Conservation (phyloP, 345 rosid species). For the Erysimum cheiranthoides region DNA sequence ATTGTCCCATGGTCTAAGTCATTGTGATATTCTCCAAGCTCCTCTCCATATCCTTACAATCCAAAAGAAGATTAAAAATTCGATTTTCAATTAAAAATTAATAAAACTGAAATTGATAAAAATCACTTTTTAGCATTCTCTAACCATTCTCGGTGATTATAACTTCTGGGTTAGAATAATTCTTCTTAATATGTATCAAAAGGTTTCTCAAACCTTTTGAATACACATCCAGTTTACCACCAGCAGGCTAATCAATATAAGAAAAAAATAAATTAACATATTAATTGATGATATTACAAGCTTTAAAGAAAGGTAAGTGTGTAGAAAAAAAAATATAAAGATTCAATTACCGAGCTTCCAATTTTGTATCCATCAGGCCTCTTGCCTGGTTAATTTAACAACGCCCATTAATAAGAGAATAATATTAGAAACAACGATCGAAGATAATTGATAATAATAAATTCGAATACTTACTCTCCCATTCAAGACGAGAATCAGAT, state of each 20-base stretch:
- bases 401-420: not conserved
- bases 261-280: not conserved
- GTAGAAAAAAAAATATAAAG: not conserved
- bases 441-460: not conserved
- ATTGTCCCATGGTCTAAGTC: slow-evolving; percentile 19
- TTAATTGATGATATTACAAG: not conserved
- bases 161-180: slow-evolving; percentile 49
- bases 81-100: no score
- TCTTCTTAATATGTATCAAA: slow-evolving; percentile 49
- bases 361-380: slow-evolving; percentile 26
- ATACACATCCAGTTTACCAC: slow-evolving; percentile 41
- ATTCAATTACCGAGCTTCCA: slow-evolving; percentile 39
- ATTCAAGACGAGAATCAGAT: slow-evolving; percentile 44
- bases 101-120: not conserved
- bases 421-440: not conserved
- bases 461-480: slow-evolving; percentile 44
- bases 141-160: slow-evolving; percentile 62
- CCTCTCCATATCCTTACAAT: slow-evolving; percentile 42
- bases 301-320: not conserved
- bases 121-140: not conserved
- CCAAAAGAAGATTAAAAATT: not conserved
- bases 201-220: slow-evolving; percentile 46
- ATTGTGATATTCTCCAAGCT: slow-evolving; percentile 19
- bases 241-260: slow-evolving; percentile 22
- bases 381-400: slow-evolving; percentile 32